A percentile compares a stretch with the other conserved stretches of the same genome.
Evolutionary conservation across 2,329 filamentous ascomycete genomes (phyloP).

Genomic region (Diplodia sapinea): DNA sequence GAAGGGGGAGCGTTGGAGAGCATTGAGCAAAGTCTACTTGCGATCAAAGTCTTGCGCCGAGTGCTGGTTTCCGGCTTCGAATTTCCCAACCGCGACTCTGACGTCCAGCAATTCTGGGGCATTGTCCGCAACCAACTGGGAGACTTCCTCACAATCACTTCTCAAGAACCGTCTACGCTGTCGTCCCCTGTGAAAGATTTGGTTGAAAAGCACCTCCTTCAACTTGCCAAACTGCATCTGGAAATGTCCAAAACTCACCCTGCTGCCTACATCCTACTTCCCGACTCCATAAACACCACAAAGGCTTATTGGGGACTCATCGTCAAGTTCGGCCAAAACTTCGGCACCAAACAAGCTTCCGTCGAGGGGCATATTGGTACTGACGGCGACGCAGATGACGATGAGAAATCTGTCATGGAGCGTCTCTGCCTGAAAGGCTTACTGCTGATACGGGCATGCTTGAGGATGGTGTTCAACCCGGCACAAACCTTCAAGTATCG

Average conservation of each 20-base stretch:
- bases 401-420: constrained; percentile 68
- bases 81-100: constrained; percentile 76
- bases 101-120: constrained; percentile 80
- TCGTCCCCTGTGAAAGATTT: constrained; percentile 59
- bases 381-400: constrained; percentile 54
- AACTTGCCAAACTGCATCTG: constrained; percentile 89
- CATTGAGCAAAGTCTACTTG: constrained; percentile 77
- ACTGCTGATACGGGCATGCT: constrained; percentile 78
- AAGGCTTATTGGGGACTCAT: constrained; percentile 86
- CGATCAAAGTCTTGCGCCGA: constrained; percentile 80
- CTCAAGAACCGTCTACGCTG: constrained; percentile 61
- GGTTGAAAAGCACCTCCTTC: constrained; percentile 84
- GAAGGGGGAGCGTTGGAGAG: constrained; percentile 65
- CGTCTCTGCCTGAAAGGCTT: constrained; percentile 83
- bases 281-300: constrained; percentile 77
- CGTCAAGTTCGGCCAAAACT: constrained; percentile 75
- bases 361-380: constrained; percentile 44
- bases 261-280: constrained; percentile 80
- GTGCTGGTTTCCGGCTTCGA: constrained; percentile 84
- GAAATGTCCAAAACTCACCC: constrained; percentile 82
- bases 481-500: constrained; percentile 83
- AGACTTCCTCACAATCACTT: constrained; percentile 71
- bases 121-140: constrained; percentile 78
- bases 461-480: constrained; percentile 84
- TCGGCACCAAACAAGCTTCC: constrained; percentile 58